Conservation (phyloP, 208 protist genomes). For the Leptomonas pyrrhocoris region DNA sequence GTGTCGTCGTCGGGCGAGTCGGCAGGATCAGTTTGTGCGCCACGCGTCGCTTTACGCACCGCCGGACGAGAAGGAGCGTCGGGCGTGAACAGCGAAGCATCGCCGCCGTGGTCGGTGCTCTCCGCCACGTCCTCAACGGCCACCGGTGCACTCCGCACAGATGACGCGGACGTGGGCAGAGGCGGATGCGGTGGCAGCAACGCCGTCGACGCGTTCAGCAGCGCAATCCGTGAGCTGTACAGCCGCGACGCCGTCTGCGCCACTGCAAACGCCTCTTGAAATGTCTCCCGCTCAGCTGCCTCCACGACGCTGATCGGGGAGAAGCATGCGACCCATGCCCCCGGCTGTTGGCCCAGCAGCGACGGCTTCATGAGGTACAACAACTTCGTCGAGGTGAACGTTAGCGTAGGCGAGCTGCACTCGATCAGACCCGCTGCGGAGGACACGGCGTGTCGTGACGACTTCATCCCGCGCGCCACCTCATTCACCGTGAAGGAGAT, state of each 20-base stretch:
- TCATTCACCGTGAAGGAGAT: slow-evolving; percentile 71
- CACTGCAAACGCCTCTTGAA: slow-evolving; percentile 77
- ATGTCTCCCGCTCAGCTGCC: slow-evolving; percentile 50
- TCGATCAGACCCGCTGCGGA: slow-evolving; percentile 66
- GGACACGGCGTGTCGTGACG: slow-evolving; percentile 69
- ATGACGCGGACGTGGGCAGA: background rate
- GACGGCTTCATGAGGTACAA: slow-evolving; percentile 74
- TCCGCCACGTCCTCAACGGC: background rate
- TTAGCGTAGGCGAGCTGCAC: slow-evolving; percentile 49
- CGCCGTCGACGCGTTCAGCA: slow-evolving; percentile 8
- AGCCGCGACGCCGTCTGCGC: slow-evolving; percentile 57
- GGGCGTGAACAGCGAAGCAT: background rate
- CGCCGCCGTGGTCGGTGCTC: background rate
- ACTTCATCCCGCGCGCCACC: slow-evolving; percentile 55
- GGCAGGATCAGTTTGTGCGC: background rate
- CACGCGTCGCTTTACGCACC: background rate
- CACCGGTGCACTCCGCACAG: background rate
- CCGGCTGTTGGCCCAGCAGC: slow-evolving; percentile 66
- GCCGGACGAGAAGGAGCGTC: background rate
- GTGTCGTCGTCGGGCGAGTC: slow-evolving; percentile 8
- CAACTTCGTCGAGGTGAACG: slow-evolving; percentile 63
- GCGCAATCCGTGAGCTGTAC: slow-evolving; percentile 51
- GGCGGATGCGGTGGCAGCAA: background rate
- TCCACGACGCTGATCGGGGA: slow-evolving; percentile 43
- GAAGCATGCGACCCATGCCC: slow-evolving; percentile 75